Evolutionary conservation across 2,329 filamentous ascomycete species (phyloP).

Genomic region (Botrytis sinoallii): DNA sequence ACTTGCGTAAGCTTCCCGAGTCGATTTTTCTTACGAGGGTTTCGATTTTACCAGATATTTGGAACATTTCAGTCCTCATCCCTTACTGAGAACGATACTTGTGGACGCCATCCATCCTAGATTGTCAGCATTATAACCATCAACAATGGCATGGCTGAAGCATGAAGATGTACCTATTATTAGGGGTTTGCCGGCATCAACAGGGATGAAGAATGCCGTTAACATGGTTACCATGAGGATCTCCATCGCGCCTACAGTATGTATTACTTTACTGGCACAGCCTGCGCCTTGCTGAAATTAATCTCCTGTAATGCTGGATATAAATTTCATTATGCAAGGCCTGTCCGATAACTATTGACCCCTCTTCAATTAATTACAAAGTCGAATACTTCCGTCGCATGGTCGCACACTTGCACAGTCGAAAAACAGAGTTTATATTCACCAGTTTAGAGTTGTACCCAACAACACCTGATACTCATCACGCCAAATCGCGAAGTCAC

Average conservation of each 20-base stretch:
- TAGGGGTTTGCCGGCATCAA: conserved; percentile 11
- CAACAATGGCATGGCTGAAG: conserved; percentile 7
- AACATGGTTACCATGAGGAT: conserved; percentile 18
- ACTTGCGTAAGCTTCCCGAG: background rate
- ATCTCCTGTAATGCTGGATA: background rate
- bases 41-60: background rate
- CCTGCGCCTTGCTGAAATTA: conserved; percentile 19
- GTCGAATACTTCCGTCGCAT: background rate
- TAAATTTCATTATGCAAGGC: background rate
- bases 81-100: background rate
- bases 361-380: conserved; percentile 8
- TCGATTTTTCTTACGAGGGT: background rate
- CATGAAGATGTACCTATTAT: conserved; percentile 9
- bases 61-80: background rate
- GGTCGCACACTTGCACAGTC: background rate
- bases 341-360: conserved; percentile 6
- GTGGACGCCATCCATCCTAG: background rate
- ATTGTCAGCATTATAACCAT: background rate
- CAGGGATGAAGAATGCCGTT: conserved; percentile 17
- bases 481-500: conserved; percentile 1
- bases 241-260: conserved; percentile 11
- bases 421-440: background rate
- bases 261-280: background rate
- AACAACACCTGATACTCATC: conserved; percentile 1
- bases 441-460: background rate